Conservation (phyloP, 768 basidiomycete genomes). For the Pisolithus tinctorius region DNA sequence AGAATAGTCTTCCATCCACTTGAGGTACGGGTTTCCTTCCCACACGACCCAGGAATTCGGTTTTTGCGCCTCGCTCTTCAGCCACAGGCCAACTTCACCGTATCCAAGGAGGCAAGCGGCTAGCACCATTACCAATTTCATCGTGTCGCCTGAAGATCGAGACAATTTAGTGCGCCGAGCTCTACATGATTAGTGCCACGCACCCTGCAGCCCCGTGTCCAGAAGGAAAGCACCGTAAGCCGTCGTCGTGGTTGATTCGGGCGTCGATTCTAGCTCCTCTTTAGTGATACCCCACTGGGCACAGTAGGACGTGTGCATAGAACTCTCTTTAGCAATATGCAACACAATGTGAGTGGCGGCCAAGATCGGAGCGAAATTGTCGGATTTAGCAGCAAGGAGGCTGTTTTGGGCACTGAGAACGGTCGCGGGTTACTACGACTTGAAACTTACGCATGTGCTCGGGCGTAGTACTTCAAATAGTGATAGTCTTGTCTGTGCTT, state of each 20-base stretch:
- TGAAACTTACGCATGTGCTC: constrained; percentile 60
- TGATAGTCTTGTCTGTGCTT: constrained; percentile 66
- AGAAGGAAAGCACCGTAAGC: constrained; percentile 87
- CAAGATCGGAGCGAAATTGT: constrained; percentile 53
- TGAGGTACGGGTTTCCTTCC: constrained; percentile 66
- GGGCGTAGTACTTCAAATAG: constrained; percentile 77
- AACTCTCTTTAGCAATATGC: constrained; percentile 60
- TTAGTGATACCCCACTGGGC: constrained; percentile 58
- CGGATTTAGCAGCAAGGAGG: constrained; percentile 73
- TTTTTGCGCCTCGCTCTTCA: constrained; percentile 49
- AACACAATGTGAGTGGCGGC: constrained; percentile 58
- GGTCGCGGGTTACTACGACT: neutral
- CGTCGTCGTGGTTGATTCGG: constrained; percentile 65
- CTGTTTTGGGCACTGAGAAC: constrained; percentile 26
- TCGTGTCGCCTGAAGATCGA: constrained; percentile 49
- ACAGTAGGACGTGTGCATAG: constrained; percentile 69
- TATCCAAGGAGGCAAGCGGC: constrained; percentile 87
- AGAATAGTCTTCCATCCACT: constrained; percentile 77
- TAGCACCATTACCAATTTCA: constrained; percentile 71
- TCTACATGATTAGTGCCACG: neutral
- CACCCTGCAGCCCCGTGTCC: constrained; percentile 68
- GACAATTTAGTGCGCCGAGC: neutral
- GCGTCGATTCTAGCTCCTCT: constrained; percentile 52
- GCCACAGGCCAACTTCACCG: constrained; percentile 85
- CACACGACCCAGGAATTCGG: constrained; percentile 46